These are phyloP conservation scores for Skeletonema grethae DNA, from an alignment of 108 stramenopile species.

Conservation along the genomic window DNA sequence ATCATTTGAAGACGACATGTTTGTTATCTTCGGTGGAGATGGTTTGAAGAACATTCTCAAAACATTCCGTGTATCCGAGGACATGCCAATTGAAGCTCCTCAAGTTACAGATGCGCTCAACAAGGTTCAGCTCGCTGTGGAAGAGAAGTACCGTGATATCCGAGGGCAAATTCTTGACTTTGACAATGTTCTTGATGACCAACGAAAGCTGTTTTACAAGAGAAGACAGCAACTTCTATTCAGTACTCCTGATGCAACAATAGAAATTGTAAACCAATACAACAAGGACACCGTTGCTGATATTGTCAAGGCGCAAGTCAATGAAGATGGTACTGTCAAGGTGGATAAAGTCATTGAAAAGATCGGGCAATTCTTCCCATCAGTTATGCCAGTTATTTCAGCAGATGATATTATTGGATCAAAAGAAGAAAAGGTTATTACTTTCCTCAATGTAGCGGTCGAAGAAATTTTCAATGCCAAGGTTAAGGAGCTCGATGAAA, in stretches of 20 bases:
- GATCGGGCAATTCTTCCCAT: constrained; percentile 86
- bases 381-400: constrained; percentile 50
- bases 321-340: constrained; percentile 62
- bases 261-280: constrained; percentile 65
- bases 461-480: constrained; percentile 75
- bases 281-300: constrained; percentile 67
- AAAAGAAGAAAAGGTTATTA: constrained; percentile 52
- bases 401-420: constrained; percentile 54
- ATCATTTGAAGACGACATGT: constrained; percentile 96
- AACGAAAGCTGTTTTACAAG: constrained; percentile 75
- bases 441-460: constrained; percentile 66
- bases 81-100: constrained; percentile 90
- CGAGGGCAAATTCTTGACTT: constrained; percentile 84
- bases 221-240: constrained; percentile 65
- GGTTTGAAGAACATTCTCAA: constrained; percentile 75
- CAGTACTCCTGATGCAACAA: constrained; percentile 58
- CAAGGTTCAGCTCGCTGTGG: constrained; percentile 85
- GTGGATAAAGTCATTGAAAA: constrained; percentile 75
- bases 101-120: constrained; percentile 84
- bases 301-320: constrained; percentile 80
- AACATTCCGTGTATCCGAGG: constrained; percentile 88
- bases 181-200: constrained; percentile 83
- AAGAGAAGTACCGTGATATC: constrained; percentile 87
- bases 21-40: constrained; percentile 93
- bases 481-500: constrained; percentile 55